Base-by-base conservation (phyloP, 1,284 basidiomycete genomes). In the Tausonia pullulans region DNA sequence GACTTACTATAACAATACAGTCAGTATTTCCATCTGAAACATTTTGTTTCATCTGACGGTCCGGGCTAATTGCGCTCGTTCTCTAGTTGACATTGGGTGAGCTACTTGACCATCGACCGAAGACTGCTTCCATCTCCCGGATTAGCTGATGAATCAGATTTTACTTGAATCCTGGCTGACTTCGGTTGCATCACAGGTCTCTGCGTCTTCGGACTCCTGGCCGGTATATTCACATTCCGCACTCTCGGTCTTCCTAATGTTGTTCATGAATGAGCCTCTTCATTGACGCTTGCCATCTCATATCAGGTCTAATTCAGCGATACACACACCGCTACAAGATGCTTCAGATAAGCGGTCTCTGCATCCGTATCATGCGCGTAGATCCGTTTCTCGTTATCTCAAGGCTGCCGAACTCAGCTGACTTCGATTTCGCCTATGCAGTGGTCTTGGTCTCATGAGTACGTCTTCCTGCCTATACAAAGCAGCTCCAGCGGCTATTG, bases 261-360 rank as follows among this genome's bases (percentile, higher is more conserved):
- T 54, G 27, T n/a, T 54, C 52, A 54, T 54, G 52, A 40, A 16
- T 54, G 5, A 27, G 41, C 52, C 7, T 54, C 52, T 16, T 54
- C 9, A 27, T 54, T n/a, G 27, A 27, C 27, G 14, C 52, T 73
- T 9, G 75, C 74, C 8, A 27, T 27, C 27, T 27, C 27, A 27
- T 27, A 27, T 2, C 27, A 27, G 79, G 78, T 11, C 55, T 75
- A 6, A 68, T 77, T 52, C 70, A 73, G 65, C 70, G 75, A 44
- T 75, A 71, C 66, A 76, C 75, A 50, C 75, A 78, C 62, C 71
- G 75, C 4, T 80, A 76, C 78, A 78, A 78, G 71, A 72, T 68
- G 48, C 67, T 74, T 51, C 73, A 73, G 66, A 57, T 74, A 27
- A 60, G 63, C 11, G 74, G 74, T 55, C 64, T 73, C 5, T 67